Evolutionary conservation across 129 eudicot species (phyloP), one percentile per base, ranked within the genome.

Genomic region (Heracleum sosnowskyi): DNA sequence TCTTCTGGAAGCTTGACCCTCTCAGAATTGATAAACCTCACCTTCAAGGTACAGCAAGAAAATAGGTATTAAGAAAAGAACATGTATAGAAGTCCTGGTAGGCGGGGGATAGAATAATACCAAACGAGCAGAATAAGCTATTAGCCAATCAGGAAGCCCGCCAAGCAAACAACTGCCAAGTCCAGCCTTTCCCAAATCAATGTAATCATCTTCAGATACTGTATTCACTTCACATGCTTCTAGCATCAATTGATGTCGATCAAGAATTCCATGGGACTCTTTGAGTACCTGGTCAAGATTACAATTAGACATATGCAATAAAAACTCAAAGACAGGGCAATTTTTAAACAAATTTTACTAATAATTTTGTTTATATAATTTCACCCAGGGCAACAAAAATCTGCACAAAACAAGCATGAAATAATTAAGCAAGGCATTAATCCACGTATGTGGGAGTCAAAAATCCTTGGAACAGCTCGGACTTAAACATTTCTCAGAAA

Each of bases 111-210:
- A 73, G 55, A 40, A 20, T 28, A 73, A 64, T 86, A 95, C 99
- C 91, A 95, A 76, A 35, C 96, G 96, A 77, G 99, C 99, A 37
- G 97, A 77, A 75, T 95, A 95, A 40, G 99, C 96, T 86, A 95
- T 83, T 26, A 95, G 89, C 99, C 99, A 95, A 82, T 95, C 92
- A 49, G 97, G 99, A 82, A 95, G 80, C 63, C 97, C 99, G 77
- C 93, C 97, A 85, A 95, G 96, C 84, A 95, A 92, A 86, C 97
- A 95, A 83, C 94, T 90, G 55, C 99, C 99, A 22, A 95, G 87
- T 60, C 99, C 99, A 76, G 99, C 99, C 86, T 78, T 95, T 46
- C 97, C 89, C 81, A 95, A 81, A 22, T 95, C 99, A 73, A 95
- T 90, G 80, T 91, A 92, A 84, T 95, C 99, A 71, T 95, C 99